Conservation (phyloP, 2,329 filamentous ascomycete species). For the Aurifilum marmelostoma region DNA sequence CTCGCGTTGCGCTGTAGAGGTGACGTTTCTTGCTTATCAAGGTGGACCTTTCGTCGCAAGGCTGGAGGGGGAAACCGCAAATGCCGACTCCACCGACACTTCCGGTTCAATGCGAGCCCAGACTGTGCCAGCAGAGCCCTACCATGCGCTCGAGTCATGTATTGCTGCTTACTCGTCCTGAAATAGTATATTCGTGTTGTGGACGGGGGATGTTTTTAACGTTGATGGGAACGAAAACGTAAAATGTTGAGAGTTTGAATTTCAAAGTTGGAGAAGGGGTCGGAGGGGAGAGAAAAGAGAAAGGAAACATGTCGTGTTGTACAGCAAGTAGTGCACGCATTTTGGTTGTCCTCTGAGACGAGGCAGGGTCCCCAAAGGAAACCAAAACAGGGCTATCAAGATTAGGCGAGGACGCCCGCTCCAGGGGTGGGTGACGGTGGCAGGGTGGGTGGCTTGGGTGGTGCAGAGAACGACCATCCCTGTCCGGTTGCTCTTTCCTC, state of each 20-base stretch:
- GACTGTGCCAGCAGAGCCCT: neutral
- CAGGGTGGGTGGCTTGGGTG: too few species aligned
- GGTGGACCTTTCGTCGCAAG: slow-evolving; percentile 3
- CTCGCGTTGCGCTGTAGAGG: neutral
- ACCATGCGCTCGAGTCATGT: neutral
- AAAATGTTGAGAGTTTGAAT: neutral
- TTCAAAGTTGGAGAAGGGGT: too few species aligned
- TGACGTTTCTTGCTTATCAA: neutral
- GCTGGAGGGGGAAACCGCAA: neutral
- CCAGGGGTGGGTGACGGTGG: neutral
- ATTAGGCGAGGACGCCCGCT: neutral
- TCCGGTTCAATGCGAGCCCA: neutral
- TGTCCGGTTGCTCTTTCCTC: neutral
- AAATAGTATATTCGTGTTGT: neutral
- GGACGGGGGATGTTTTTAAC: neutral
- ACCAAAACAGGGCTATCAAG: neutral
- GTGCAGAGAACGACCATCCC: neutral
- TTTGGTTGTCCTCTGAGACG: neutral
- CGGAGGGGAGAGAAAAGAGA: neutral
- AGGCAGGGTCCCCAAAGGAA: neutral
- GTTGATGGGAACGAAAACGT: neutral
- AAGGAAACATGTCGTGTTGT: neutral
- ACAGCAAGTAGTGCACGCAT: neutral
- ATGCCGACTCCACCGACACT: neutral
- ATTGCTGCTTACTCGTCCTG: too few species aligned